Base-by-base conservation (phyloP, 306 rosid genomes). In the Dryas drummondii region DNA sequence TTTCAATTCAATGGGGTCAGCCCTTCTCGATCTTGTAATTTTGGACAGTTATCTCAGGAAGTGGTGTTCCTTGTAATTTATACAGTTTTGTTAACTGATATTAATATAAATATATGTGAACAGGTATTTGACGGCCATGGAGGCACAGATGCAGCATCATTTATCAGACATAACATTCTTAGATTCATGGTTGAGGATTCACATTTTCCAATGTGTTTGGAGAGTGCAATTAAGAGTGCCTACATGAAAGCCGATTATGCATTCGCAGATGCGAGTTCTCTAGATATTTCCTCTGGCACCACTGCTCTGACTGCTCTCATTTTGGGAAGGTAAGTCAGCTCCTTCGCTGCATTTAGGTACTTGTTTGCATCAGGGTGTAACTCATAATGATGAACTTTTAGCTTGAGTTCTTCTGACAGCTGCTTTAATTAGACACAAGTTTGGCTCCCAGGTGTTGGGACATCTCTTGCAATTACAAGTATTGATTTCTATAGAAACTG, bases 121-220 rank as follows among this genome's bases (percentile, higher is more conserved):
- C 79, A 91, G 97, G 96, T 91, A 79, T 89, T 91, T 77, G 97
- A 91, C 78, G 97, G 96, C 61, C 97, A 91, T 68, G 96, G 97
- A 70, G 97, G 97, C 66, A 82, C 79, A 49, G 93, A 91, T 19
- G 97, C 97, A 5, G 93, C 96, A 37, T 76, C 80, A 46, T 91
- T 89, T 80, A 83, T 88, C 57, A 86, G 91, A 86, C 80, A 77
- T 66, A 86, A 89, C 84, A 88, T 91, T 78, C 93, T 91, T 55
- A 88, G 77, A 68, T 90, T 87, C 78, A 88, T 88, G 41, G 78
- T 85, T 58, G 97, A 88, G 80, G 96, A 91, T 77, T 85, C 87
- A 47, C 81, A 88, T 50, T 91, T 87, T 58, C 90, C 97, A 77
- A 70, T 82, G 26, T 82, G 84, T 49, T 70, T 82, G 73, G 84